phyloP scores from a whole-genome alignment of 148 eudicot species.

The Rheum nobile region DNA sequence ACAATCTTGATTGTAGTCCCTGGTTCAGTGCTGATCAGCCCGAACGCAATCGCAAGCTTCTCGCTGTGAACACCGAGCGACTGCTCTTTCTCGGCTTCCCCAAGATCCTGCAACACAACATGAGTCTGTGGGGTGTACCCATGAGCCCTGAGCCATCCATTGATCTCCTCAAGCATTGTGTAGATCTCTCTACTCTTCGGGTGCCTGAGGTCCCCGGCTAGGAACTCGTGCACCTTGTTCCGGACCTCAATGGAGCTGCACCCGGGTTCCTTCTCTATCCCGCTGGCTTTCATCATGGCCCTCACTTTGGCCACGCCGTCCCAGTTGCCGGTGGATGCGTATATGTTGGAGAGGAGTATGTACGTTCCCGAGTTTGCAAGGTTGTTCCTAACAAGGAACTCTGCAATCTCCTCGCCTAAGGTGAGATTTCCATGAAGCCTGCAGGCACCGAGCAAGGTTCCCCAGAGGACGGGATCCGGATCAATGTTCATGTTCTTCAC shows the following conservation, averaged over 20 bases:
- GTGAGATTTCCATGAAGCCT: constrained; percentile 46
- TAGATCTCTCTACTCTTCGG: constrained; percentile 65
- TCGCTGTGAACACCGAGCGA: constrained; percentile 77
- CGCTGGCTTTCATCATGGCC: constrained; percentile 55
- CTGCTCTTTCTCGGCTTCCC: constrained; percentile 39
- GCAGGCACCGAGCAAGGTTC: constrained; percentile 77
- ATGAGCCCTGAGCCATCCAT: constrained; percentile 36
- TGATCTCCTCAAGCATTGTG: constrained; percentile 59
- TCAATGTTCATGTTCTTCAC: constrained; percentile 34
- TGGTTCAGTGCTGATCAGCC: constrained; percentile 63
- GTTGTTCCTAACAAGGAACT: constrained; percentile 34
- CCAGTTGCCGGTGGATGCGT: constrained; percentile 65
- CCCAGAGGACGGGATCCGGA: constrained; percentile 65
- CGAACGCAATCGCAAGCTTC: constrained; percentile 73
- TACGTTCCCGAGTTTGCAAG: constrained; percentile 60
- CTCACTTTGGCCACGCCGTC: constrained; percentile 65
- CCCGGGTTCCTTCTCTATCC: constrained; percentile 80
- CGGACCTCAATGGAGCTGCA: constrained; percentile 85
- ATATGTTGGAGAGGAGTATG: constrained; percentile 72
- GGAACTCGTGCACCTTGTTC: constrained; percentile 67
- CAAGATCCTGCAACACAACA: constrained; percentile 48
- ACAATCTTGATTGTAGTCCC: constrained; percentile 63
- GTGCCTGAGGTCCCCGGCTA: constrained; percentile 82
- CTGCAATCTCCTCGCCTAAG: constrained; percentile 57
- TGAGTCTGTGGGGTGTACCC: constrained; percentile 55